Percentiles rank a stretch among this genome's conserved stretches.
Evolutionary conservation across 106 monocot species (phyloP).

Genomic region (Dactylorhiza incarnata): DNA sequence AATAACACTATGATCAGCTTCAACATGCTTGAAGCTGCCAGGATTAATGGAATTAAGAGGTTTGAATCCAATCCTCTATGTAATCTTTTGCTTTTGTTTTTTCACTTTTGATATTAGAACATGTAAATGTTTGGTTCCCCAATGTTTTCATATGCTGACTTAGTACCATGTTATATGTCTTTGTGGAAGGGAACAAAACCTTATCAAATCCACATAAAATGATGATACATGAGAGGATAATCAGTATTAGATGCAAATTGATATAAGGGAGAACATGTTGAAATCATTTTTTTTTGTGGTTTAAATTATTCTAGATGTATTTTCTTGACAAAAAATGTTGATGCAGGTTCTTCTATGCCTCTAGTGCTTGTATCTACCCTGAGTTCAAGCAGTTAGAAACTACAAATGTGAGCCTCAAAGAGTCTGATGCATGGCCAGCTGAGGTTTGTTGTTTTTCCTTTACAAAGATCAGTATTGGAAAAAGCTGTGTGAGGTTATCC

Average conservation of each 20-base stretch:
- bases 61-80: conserved; percentile 6
- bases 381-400: conserved; percentile 93
- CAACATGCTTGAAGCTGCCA: conserved; percentile 86
- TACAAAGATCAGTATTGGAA: too few relatives aligned
- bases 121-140: background rate
- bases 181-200: background rate
- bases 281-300: background rate
- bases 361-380: conserved; percentile 90
- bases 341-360: conserved; percentile 69
- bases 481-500: too few relatives aligned
- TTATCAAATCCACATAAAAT: background rate
- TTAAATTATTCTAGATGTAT: background rate
- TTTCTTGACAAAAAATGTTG: background rate
- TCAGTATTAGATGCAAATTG: background rate
- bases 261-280: background rate
- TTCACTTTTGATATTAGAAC: background rate
- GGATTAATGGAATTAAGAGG: conserved; percentile 90
- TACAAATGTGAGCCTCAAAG: conserved; percentile 90
- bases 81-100: background rate
- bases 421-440: conserved; percentile 91
- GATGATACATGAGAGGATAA: background rate
- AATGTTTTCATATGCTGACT: background rate
- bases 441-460: conserved; percentile 44
- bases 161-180: background rate
- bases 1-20: conserved; percentile 98